Evolutionary conservation across 768 basidiomycete species (phyloP), one percentile per base, ranked within the genome.

Genomic region (Lentinula raphanica): DNA sequence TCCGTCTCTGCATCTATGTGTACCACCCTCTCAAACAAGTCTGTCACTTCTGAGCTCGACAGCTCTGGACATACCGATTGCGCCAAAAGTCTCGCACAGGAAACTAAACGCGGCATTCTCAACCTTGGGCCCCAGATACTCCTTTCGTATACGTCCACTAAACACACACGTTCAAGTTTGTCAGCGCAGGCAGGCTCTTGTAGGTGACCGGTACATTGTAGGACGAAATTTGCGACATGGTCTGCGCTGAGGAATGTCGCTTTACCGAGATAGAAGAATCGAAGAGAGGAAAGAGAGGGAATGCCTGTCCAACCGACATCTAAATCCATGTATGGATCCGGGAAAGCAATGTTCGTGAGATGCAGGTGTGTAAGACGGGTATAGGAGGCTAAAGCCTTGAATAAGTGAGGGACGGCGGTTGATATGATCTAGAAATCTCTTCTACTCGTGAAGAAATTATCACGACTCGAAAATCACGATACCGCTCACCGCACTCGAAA

Each of bases 401-500:
- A 71, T 39, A 71, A 60, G 56, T 61, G 65, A 2, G 60, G 55
- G 8, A 66, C 65, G 3, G 68, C 60, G 3, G 53, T 49, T 1
- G 67, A 55, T 15, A 71, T 61, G 19, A 73, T 69, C 66, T 71
- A 59, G 21, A 49, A 17, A 1, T 17, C 49, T 27, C 9, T n/a
- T 11, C 32, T 32, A 23, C 17, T 15, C 28, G 56, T 8, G 36
- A 17, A 21, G 0, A 5, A 4, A 25, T 39, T 15, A 40, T 11
- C 9, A 11, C 2, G 32, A 58, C n/a, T n/a, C n/a, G n/a, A n/a
- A n/a, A n/a, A n/a, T n/a, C n/a, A n/a, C n/a, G n/a, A 28, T 31
- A 31, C 28, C 28, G 74, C 80, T 62, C 63, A 85, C 85, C 29
- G 83, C 82, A n/a, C 72, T 81, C 1, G 83, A 83, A 63, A 84